phyloP scores from a whole-genome alignment of 345 rosid species.

The Eucalyptus lansdowneana region DNA sequence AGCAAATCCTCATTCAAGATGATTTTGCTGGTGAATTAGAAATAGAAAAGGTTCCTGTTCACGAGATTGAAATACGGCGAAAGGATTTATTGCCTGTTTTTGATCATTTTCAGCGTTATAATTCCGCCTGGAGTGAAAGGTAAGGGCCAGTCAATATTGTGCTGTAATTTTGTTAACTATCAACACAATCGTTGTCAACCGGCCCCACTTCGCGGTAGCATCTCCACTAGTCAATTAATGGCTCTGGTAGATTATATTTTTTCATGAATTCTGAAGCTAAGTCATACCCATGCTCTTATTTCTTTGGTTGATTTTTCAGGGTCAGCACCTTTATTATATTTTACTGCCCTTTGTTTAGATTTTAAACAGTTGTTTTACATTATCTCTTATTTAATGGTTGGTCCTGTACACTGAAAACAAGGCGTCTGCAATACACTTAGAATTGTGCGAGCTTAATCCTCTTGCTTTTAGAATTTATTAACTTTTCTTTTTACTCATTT shows the following conservation, averaged over 20 bases:
- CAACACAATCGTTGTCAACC: not conserved
- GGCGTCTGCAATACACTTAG: not conserved
- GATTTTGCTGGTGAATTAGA: slow-evolving; percentile 50
- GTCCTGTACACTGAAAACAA: not conserved
- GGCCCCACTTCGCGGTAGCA: not conserved
- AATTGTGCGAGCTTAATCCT: not conserved
- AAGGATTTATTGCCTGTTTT: slow-evolving; percentile 80
- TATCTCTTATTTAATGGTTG: not conserved
- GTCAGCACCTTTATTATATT: not conserved
- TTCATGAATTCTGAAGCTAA: not conserved
- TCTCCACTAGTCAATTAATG: not conserved
- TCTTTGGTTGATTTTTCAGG: not conserved
- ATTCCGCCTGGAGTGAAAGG: slow-evolving; percentile 49
- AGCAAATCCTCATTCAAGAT: slow-evolving; percentile 11
- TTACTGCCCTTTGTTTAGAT: not conserved
- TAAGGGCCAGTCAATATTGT: not conserved
- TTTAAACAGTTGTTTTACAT: not conserved
- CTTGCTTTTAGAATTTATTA: not conserved
- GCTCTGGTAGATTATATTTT: not conserved
- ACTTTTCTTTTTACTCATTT: not conserved
- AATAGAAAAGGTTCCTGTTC: slow-evolving; percentile 51
- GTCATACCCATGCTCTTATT: not conserved
- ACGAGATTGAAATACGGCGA: slow-evolving; percentile 66
- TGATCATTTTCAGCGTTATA: slow-evolving; percentile 53
- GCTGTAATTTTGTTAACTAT: not conserved